Evolutionary conservation across 345 rosid species (phyloP), one percentile per base, ranked within the genome.

Genomic region (Rhizophora apiculata): DNA sequence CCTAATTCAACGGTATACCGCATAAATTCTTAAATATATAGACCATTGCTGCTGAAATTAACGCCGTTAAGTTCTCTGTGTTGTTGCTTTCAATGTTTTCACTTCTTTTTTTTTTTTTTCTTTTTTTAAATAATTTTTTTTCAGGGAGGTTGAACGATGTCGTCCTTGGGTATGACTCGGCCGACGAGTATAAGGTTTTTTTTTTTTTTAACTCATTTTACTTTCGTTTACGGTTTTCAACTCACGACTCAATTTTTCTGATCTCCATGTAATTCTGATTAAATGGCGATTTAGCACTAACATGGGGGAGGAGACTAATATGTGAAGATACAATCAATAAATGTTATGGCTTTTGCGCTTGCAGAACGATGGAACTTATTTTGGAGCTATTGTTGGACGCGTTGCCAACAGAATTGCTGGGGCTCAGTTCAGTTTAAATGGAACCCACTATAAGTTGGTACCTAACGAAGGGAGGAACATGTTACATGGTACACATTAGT

Each of bases 71-170:
- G 48, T 3, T 43, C 3, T 43, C 13, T 2, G 18, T 13, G 49
- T 43, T 24, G 60, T 56, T 56, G 11, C 29, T 55, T 55, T 55
- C 30, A 9, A 6, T 64, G 6, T 62, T 43, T 15, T 63, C 24
- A 46, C 18, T 46, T 20, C 9, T 10, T 18, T 7, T 24, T 68
- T 1, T 0, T 13, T 46, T 20, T 18, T 21, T 24, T 60, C 8
- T 6, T 52, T n/a, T n/a, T n/a, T n/a, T n/a, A n/a, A n/a, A n/a
- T n/a, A 20, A n/a, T 59, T 34, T 3, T 65, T 18, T 49, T 29
- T 39, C 81, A 87, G 92, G 90, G 34, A 83, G 83, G 11, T 71
- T 79, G 65, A 81, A 69, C 0, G 96, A 87, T 73, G 62, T 85
- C 62, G 88, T 79, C 63, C 90, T 87, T 57, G 89, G 91, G 56